Base-by-base conservation (phyloP, 192 early-diverging fungal species). In the Cetraspora pellucida region DNA sequence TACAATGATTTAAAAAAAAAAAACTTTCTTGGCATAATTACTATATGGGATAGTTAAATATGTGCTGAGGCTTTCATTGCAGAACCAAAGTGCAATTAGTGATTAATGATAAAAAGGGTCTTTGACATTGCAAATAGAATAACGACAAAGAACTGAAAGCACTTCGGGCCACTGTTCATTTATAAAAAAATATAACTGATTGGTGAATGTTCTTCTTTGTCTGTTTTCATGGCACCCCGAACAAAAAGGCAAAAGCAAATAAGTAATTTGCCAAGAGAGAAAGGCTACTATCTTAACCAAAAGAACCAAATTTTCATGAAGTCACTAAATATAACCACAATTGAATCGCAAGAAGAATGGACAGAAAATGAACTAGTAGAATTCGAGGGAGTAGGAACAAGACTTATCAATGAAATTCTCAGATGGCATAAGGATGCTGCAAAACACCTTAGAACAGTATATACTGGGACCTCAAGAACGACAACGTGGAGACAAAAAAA, bases 231-330 rank as follows among this genome's bases (percentile, higher is more conserved):
- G 49, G 13, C 57, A 17, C 57, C 17, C n/a, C 11, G n/a, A 59
- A 43, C 63, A 65, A 65, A 65, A 44, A 65, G 63, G 43, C 27
- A 65, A 65, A 13, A 37, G n/a, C 63, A 65, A n/a, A n/a, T 43
- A 37, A 37, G 11, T n/a, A 65, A 65, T 11, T 37, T 65, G 30
- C 19, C 30, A 11, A 65, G 63, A 65, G 43, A 65, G n/a, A 65
- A 65, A 30, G 63, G 23, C 14, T 17, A 65, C 23, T 65, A 44
- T 65, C 2, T 44, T 31, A 11, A 11, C 30, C 27, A 65, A 44
- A 28, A 44, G 2, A 31, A 37, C 2, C 27, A 65, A 17, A 44
- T 1, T 2, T 9, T 65, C 43, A 44, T 2, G 10, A n/a, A 65
- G 43, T 37, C 8, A 44, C 11, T 10, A n/a, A 43, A 65, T 14